A percentile compares a stretch with the other conserved stretches of the same genome.
Conservation (phyloP, 2,329 filamentous ascomycete genomes). For the Exophiala sp. region DNA sequence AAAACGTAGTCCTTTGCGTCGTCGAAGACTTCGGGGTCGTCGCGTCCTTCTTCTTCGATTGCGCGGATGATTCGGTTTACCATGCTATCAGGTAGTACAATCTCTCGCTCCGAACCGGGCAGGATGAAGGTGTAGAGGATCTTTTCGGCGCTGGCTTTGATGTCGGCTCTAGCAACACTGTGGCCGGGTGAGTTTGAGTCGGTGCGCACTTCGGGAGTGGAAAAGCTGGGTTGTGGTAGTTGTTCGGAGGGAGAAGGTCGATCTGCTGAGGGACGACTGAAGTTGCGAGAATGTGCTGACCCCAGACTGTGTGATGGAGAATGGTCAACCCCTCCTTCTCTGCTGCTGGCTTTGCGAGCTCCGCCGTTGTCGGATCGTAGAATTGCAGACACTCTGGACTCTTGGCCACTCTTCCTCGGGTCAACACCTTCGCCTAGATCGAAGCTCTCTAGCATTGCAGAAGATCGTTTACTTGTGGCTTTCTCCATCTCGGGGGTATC, state of each 20-base stretch:
- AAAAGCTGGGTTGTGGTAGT: constrained; percentile 52
- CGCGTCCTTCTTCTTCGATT: constrained; percentile 84
- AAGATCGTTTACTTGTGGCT: constrained; percentile 74
- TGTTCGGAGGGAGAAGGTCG: constrained; percentile 42
- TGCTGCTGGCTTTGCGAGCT: constrained; percentile 37
- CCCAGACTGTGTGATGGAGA: constrained; percentile 36
- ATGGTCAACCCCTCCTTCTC: constrained; percentile 17
- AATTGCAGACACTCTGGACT: constrained; percentile 87
- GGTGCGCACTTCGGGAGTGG: constrained; percentile 57
- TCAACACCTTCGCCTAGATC: constrained; percentile 54
- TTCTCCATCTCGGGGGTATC: constrained; percentile 88
- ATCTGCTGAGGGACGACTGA: constrained; percentile 23
- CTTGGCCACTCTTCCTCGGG: constrained; percentile 62
- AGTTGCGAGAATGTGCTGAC: constrained; percentile 40
- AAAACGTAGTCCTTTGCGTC: constrained; percentile 98
- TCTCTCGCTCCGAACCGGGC: constrained; percentile 92
- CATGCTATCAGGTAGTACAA: constrained; percentile 83
- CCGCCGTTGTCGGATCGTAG: constrained; percentile 51
- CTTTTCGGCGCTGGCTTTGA: constrained; percentile 90
- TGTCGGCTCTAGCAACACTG: constrained; percentile 79
- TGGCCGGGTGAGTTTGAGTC: constrained; percentile 79
- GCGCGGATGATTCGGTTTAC: constrained; percentile 76
- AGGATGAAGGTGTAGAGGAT: constrained; percentile 97
- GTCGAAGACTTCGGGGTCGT: constrained; percentile 96
- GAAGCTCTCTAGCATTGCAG: constrained; percentile 66